Base-by-base conservation (phyloP, 352 stramenopile genomes). In the Pythium aristosporum region DNA sequence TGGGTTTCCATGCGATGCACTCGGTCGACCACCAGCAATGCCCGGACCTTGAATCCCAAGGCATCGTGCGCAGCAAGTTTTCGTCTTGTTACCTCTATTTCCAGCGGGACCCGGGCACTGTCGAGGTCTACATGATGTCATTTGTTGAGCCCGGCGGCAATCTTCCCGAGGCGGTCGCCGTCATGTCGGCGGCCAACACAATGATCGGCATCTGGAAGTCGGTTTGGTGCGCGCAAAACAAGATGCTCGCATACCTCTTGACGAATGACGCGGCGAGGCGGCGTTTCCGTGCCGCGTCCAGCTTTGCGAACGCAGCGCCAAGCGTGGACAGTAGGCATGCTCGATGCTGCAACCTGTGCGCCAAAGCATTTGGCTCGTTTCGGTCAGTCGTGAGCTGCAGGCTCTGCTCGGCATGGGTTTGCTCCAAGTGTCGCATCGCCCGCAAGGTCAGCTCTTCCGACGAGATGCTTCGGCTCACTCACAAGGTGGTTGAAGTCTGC, bases 1-100 rank as follows among this genome's bases (percentile, higher is more conserved):
- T 82, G 37, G 74, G 71, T 28, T 82, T 79, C 65, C 73, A 81
- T 51, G 39, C 75, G 3, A 63, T 81, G 50, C 75, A 87, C 54
- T 84, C 77, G 44, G 62, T 86, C 6, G 50, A 72, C 21, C 57
- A 74, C 3, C 68, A 68, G 9, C 61, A 67, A 13, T 74, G 55
- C 30, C 52, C 41, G 0, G 56, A 66, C 41, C 60, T 75, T 42
- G 44, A 63, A 32, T 5, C 11, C n/a, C 28, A 47, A 13, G 37
- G 20, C 25, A 67, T 75, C 7, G 48, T 78, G 3, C 77, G 77
- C 16, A 66, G 46, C 11, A 65, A 74, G 32, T 54, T 76, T 9
- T 82, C 72, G n/a, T 57, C 67, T 2, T 77, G 66, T 50, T 73
- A 72, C 28, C 61, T 83, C 18, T 86, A 46, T 13, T 46, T 46